Percentiles rank a stretch among this genome's conserved stretches.
Evolutionary conservation across 2,329 filamentous ascomycete species (phyloP).

Genomic region (Paracoccidioides lutzii): DNA sequence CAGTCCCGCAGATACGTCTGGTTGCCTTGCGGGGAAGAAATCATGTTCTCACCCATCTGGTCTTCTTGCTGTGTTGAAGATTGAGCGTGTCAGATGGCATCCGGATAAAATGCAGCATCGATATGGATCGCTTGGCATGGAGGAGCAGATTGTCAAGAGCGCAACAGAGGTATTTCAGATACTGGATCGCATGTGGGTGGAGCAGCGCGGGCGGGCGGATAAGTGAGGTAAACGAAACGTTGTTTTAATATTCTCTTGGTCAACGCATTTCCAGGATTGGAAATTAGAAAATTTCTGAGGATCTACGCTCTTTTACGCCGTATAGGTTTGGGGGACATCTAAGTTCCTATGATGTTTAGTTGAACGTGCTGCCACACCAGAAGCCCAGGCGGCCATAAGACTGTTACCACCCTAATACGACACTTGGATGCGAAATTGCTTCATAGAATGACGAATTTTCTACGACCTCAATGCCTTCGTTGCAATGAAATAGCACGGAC

Average conservation of each 20-base stretch:
- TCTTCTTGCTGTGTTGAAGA: conserved; percentile 50
- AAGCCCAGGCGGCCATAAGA: too few species aligned
- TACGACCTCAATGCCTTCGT: too few species aligned
- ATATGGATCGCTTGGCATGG: conserved; percentile 57
- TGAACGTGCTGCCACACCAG: too few species aligned
- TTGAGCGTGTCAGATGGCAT: conserved; percentile 87
- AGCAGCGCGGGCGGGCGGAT: conserved; percentile 33
- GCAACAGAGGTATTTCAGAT: conserved; percentile 89
- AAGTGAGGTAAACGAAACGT: background rate
- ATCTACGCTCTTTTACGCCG: background rate
- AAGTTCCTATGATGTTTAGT: too few species aligned
- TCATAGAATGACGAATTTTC: too few species aligned
- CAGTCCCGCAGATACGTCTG: conserved; percentile 12
- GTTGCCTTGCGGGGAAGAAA: background rate
- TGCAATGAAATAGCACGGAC: too few species aligned
- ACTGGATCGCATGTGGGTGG: conserved; percentile 67
- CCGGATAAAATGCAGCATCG: conserved; percentile 94
- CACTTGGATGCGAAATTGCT: too few species aligned
- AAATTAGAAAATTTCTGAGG: background rate
- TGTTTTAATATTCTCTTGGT: background rate
- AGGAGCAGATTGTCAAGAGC: conserved; percentile 57
- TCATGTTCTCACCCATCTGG: conserved; percentile 14
- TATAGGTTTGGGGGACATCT: too few species aligned
- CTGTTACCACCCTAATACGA: too few species aligned
- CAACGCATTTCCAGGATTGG: background rate